Evolutionary conservation across 202 grass and related monocot genomes (phyloP).

Genomic region (Carex arenaria): DNA sequence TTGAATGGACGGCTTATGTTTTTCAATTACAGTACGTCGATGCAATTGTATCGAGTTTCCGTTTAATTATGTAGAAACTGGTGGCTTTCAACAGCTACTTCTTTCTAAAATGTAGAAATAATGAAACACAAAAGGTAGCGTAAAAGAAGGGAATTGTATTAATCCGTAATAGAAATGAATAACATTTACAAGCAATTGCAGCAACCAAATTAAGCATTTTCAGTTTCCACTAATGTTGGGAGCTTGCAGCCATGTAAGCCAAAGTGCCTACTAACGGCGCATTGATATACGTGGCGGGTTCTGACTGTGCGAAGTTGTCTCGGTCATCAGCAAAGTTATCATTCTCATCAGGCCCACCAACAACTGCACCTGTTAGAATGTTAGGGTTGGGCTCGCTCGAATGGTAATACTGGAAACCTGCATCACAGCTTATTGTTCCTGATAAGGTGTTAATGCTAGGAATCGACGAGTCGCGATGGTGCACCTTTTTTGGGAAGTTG

Average conservation of each 20-base stretch:
- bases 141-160: background rate
- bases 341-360: conserved; percentile 26
- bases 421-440: background rate
- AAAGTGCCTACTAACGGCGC: conserved; percentile 24
- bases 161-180: background rate
- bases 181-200: background rate
- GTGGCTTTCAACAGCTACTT: background rate
- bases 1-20: background rate
- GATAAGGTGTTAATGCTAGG: background rate
- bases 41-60: background rate
- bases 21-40: background rate
- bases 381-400: conserved; percentile 3
- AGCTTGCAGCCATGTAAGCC: conserved; percentile 15
- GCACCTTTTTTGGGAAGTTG: conserved; percentile 10
- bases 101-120: background rate
- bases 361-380: conserved; percentile 15
- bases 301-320: background rate
- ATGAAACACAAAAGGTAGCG: background rate
- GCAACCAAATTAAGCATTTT: background rate
- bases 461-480: conserved; percentile 20
- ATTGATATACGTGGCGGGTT: conserved; percentile 29
- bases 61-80: too few relatives aligned
- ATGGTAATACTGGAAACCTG: background rate
- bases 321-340: conserved; percentile 19
- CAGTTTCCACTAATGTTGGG: background rate